phyloP scores from a whole-genome alignment of 495 filamentous ascomycete genomes.

The Cercophora samala region DNA sequence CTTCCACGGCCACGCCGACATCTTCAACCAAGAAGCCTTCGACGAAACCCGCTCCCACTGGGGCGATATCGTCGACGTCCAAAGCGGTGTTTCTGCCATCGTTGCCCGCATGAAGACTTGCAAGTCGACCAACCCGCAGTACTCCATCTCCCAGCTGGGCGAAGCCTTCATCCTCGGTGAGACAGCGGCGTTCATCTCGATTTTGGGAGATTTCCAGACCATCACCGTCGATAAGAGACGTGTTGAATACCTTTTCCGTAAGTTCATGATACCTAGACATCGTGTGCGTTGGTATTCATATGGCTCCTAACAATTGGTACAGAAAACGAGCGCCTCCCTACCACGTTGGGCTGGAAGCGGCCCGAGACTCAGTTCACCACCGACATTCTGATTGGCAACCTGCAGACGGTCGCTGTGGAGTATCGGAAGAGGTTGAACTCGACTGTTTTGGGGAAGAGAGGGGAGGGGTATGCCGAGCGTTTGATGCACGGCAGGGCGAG shows the following conservation, averaged over 20 bases:
- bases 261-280: too few relatives aligned
- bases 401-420: not conserved
- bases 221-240: slow-evolving; percentile 37
- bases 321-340: slow-evolving; percentile 33
- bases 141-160: slow-evolving; percentile 34
- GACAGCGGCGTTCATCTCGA: slow-evolving; percentile 43
- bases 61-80: slow-evolving; percentile 37
- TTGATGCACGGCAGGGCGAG: not conserved
- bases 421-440: not conserved
- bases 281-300: not conserved
- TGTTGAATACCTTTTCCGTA: slow-evolving; percentile 50
- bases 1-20: slow-evolving; percentile 41
- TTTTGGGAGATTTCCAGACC: slow-evolving; percentile 41
- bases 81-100: slow-evolving; percentile 44
- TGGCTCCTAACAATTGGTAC: slow-evolving; percentile 21
- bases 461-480: not conserved
- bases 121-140: slow-evolving; percentile 44
- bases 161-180: slow-evolving; percentile 46
- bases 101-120: slow-evolving; percentile 45
- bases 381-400: not conserved
- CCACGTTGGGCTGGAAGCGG: slow-evolving; percentile 1
- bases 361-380: not conserved
- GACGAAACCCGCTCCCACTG: slow-evolving; percentile 44
- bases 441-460: not conserved
- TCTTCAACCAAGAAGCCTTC: slow-evolving; percentile 49